Evolutionary conservation across 78 protist genomes (phyloP), one percentile per base, ranked within the genome.

Genomic region (Polysphondylium violaceum): DNA sequence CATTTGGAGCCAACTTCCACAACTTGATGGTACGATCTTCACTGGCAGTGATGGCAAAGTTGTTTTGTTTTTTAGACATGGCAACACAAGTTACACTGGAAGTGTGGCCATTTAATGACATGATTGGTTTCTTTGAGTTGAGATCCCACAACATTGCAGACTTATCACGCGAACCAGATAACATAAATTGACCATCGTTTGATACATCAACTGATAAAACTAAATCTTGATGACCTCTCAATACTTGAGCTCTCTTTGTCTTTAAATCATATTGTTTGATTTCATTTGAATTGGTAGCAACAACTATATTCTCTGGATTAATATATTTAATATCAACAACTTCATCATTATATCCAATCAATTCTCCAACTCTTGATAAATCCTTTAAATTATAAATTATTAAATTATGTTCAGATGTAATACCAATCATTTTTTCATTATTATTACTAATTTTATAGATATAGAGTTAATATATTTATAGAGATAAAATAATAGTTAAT

Each of bases 341-440:
- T 65, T 93, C 96, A 58, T 96, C 97, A 77, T 94, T 96, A 63
- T 92, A 71, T 3, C 97, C 97, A 44, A 91, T 87, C 21, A 96
- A 69, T 21, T 71, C 88, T 58, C 78, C 74, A 35, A 35, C 58
- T 23, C 69, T 74, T 60, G 33, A 69, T 12, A 93, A 59, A 16
- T 87, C 50, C 17, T 53, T 64, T 2, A 36, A 41, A 29, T 55
- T 51, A 61, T 67, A 90, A 41, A 77, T 33, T 61, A 92, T 38
- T 23, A 95, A 74, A 83, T 94, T 74, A 61, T 90, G 94, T 60
- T 95, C 97, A 4, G 73, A 73, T 16, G 97, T 95, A 43, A 81
- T 71, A 21, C 77, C 55, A 2, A 91, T 35, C 21, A 95, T 23
- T 71, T 50, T 72, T 59, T 88, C 91, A 6, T 56, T 23, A 41